Evolutionary conservation across 495 filamentous ascomycete genomes (phyloP).

Genomic region (Podospora pseudopauciseta): DNA sequence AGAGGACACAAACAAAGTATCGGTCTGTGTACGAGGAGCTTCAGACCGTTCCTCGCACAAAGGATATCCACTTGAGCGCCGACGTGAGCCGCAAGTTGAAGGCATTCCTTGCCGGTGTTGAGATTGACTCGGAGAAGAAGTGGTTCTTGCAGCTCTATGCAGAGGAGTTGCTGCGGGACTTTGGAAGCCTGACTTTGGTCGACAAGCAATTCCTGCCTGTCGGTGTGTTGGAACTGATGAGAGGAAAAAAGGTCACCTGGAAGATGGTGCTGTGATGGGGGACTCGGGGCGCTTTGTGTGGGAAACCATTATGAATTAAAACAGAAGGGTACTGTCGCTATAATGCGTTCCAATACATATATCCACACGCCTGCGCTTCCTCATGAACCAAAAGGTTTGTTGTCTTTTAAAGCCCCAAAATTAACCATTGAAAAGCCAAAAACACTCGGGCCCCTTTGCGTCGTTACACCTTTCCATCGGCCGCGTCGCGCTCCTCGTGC

Average conservation of each 20-base stretch:
- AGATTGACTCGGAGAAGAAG: conserved; percentile 38
- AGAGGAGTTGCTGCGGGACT: conserved; percentile 45
- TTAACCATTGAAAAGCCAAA: background rate
- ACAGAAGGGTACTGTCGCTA: conserved; percentile 10
- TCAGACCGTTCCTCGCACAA: conserved; percentile 23
- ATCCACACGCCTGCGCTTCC: background rate
- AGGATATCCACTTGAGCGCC: conserved; percentile 24
- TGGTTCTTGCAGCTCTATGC: conserved; percentile 54
- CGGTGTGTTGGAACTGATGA: conserved; percentile 51
- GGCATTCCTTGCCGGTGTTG: conserved; percentile 16
- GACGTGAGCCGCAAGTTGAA: conserved; percentile 21
- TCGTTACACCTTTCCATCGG: conserved; percentile 16
- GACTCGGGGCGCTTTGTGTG: background rate
- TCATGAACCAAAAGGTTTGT: background rate
- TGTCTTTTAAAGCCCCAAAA: background rate
- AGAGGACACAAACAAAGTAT: conserved; percentile 28
- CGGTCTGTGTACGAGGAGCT: conserved; percentile 13
- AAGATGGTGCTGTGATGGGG: conserved; percentile 40
- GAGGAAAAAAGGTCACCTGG: conserved; percentile 54
- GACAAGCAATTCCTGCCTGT: conserved; percentile 54
- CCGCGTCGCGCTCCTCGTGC: conserved; percentile 12
- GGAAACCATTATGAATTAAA: conserved; percentile 13
- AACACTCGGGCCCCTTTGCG: background rate
- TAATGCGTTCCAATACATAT: background rate
- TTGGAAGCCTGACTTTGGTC: conserved; percentile 51